Evolutionary conservation across 2,329 filamentous ascomycete genomes (phyloP).

Genomic region (Mollisiaceae sp.): DNA sequence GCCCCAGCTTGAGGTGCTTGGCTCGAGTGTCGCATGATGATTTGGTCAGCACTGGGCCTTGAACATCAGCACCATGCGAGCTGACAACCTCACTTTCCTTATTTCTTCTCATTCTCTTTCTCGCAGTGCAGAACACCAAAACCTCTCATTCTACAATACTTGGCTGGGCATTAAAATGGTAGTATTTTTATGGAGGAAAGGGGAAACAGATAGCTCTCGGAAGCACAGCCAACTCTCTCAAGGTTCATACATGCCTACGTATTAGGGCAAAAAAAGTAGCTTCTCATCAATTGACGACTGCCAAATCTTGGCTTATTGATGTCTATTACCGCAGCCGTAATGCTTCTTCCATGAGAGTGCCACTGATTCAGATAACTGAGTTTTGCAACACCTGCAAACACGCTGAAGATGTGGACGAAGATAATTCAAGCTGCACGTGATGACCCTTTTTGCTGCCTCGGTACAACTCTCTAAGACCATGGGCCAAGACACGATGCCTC

Average conservation of each 20-base stretch:
- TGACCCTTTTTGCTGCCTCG: constrained; percentile 2
- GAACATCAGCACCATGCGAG: neutral
- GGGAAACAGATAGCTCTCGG: too few relatives aligned
- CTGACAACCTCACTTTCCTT: neutral
- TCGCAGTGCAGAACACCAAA: neutral
- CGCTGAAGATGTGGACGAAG: neutral
- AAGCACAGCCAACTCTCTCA: neutral
- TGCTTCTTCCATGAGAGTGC: too few relatives aligned
- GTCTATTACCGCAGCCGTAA: too few relatives aligned
- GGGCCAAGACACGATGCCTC: neutral
- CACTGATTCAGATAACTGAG: too few relatives aligned
- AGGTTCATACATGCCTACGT: neutral
- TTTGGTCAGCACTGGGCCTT: neutral
- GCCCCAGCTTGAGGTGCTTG: constrained; percentile 28
- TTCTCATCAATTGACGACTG: neutral
- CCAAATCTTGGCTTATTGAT: too few relatives aligned
- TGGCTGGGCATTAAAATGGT: neutral
- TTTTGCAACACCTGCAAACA: too few relatives aligned
- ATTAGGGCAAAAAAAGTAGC: neutral
- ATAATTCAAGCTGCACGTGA: neutral
- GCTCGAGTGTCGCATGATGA: neutral
- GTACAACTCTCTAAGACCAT: neutral
- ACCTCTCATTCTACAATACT: neutral
- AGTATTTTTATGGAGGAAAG: constrained; percentile 1
- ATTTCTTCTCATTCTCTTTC: neutral